Evolutionary conservation across 768 basidiomycete species (phyloP), one percentile per base, ranked within the genome.

Genomic region (Suillus placidus): DNA sequence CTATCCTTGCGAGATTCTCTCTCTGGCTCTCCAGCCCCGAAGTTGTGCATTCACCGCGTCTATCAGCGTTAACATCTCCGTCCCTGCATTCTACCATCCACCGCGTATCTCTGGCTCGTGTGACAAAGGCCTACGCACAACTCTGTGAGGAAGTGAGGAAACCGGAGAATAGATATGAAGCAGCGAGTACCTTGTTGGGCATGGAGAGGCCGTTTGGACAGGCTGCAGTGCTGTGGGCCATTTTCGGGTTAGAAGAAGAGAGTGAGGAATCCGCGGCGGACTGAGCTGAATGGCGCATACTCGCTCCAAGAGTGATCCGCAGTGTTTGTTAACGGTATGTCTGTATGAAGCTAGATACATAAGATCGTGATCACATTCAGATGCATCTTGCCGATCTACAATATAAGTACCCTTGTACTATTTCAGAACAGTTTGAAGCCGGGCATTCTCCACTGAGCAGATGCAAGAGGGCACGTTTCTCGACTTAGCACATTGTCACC

Each of bases 201-300:
- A 88, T 90, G 67, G 90, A 92, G 78, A 77, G 93, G 75, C 93
- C 93, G 23, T 94, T 94, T 79, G 93, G 93, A 61, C 89, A 91
- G 73, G 84, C 88, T 35, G 84, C 85, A 71, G 76, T 91, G 69
- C 74, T 94, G 68, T 86, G 85, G 82, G 91, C 93, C 77, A 90
- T 94, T 43, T 89, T 91, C 73, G 93, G 93, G 37, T 76, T 93
- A 23, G 83, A 89, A 68, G 85, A 85, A 62, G 77, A 73, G 23
- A 72, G 67, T 9, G 66, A 51, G 20, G 67, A 61, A 12, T 60
- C 61, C 5, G 61, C 43, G 4, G 56, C 16, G 7, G 68, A 55
- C 2, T 60, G 26, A 60, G 10, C 6, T 7, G 26, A 40, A 0
- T 20, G 65, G n/a, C 23, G 37, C 23, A 57, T 40, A 35, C 38